Conservation (phyloP, 345 rosid species). For the Passiflora organensis region DNA sequence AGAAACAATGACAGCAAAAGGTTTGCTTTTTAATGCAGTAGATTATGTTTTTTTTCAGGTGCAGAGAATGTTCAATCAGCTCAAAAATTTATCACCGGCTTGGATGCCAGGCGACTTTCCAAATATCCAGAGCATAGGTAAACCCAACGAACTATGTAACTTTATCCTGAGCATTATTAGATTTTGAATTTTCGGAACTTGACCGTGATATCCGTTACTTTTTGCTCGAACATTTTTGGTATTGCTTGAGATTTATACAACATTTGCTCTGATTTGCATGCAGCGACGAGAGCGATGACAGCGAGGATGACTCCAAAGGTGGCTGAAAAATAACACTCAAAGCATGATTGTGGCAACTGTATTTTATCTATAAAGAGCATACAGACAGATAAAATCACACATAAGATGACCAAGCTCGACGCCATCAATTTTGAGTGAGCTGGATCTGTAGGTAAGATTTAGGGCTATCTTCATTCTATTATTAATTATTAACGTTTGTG, state of each 20-base stretch:
- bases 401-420: too few species aligned
- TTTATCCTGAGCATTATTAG: not conserved
- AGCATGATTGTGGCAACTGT: not conserved
- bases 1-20: too few species aligned
- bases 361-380: not conserved
- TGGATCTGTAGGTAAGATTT: too few species aligned
- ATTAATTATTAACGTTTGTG: not conserved
- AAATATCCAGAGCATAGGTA: slow-evolving; percentile 77
- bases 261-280: too few species aligned
- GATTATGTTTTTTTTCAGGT: slow-evolving; percentile 40
- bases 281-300: slow-evolving; percentile 74
- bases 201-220: not conserved
- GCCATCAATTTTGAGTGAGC: not conserved
- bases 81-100: slow-evolving; percentile 88
- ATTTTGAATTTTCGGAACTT: not conserved
- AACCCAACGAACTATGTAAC: not conserved
- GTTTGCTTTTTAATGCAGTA: too few species aligned
- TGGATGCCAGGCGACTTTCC: slow-evolving; percentile 88
- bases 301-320: slow-evolving; percentile 54
- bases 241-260: too few species aligned
- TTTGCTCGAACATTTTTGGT: not conserved
- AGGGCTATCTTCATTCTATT: too few species aligned
- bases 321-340: slow-evolving; percentile 31
- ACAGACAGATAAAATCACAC: slow-evolving; percentile 1
- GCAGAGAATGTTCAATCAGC: slow-evolving; percentile 72